Evolutionary conservation across 2,329 filamentous ascomycete species (phyloP).

Genomic region (Fusarium nisikadoi): DNA sequence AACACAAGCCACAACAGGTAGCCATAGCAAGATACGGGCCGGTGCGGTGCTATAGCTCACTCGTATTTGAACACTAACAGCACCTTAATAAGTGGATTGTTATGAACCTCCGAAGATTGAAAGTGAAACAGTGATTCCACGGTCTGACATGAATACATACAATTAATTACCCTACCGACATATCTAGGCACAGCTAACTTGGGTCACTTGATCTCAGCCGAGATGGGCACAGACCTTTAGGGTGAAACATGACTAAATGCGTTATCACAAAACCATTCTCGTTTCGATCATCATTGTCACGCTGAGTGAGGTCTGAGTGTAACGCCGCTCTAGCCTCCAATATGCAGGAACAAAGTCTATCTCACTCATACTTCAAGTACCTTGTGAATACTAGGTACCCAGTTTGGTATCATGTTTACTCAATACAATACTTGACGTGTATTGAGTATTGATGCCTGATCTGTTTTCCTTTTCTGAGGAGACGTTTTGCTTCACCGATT

Average conservation of each 20-base stretch:
- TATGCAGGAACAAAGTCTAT: conserved; percentile 25
- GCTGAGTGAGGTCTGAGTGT: neutral
- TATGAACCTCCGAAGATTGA: neutral
- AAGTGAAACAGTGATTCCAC: neutral
- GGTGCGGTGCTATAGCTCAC: no score
- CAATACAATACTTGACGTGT: neutral
- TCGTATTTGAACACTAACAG: neutral
- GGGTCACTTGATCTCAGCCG: neutral
- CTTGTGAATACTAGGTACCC: neutral
- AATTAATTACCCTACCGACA: neutral
- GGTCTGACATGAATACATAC: neutral
- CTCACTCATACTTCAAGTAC: neutral
- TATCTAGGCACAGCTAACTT: neutral
- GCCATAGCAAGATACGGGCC: neutral
- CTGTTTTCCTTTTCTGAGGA: neutral
- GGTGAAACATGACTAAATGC: neutral
- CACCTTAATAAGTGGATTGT: neutral
- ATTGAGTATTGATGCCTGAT: neutral
- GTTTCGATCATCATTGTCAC: neutral
- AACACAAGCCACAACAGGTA: neutral
- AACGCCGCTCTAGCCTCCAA: neutral
- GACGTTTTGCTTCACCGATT: neutral
- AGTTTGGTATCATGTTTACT: neutral
- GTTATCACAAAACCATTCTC: neutral
- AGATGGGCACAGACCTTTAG: neutral